These are phyloP conservation scores for Coemansia erecta DNA, from an alignment of 192 early-diverging fungal species.

Conservation along the genomic window DNA sequence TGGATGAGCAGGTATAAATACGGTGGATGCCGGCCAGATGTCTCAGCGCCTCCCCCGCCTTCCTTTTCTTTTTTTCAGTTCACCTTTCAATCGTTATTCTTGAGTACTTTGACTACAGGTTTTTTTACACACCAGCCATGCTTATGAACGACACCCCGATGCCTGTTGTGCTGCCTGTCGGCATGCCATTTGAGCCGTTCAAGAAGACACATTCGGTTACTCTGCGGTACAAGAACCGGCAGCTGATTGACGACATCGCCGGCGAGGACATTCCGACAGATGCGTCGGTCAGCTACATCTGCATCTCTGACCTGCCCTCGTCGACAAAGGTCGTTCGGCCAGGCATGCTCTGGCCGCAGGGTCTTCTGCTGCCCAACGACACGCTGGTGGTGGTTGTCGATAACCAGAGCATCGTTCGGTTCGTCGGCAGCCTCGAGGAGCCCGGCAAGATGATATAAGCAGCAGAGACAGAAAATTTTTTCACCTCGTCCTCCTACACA, in stretches of 20 bases:
- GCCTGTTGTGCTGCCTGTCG: slow-evolving; percentile 13
- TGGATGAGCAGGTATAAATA: too few relatives aligned
- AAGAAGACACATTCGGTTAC: slow-evolving; percentile 24
- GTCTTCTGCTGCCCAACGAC: slow-evolving; percentile 31
- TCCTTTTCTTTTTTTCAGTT: slow-evolving; percentile 1
- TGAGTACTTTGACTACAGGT: too few relatives aligned
- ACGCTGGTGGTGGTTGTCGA: slow-evolving; percentile 40
- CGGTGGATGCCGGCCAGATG: too few relatives aligned
- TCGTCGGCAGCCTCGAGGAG: slow-evolving; percentile 28
- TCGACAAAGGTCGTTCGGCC: slow-evolving; percentile 40
- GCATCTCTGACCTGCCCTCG: slow-evolving; percentile 36
- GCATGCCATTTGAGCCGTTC: slow-evolving; percentile 42
- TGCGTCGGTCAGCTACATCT: slow-evolving; percentile 2
- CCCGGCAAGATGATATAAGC: slow-evolving; percentile 8
- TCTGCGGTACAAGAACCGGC: slow-evolving; percentile 31
- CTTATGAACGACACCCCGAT: slow-evolving; percentile 37
- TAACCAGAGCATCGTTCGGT: slow-evolving; percentile 26
- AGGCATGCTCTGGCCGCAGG: slow-evolving; percentile 40
- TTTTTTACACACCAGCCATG: slow-evolving; percentile 13
- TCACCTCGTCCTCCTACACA: too few relatives aligned
- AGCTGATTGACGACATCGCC: slow-evolving; percentile 42
- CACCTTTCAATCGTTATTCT: too few relatives aligned
- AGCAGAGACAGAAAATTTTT: background rate
- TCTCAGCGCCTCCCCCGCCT: background rate
- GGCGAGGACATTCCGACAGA: slow-evolving; percentile 29